Evolutionary conservation across 805 yeast genomes (phyloP).

Genomic region (Naumovozyma castellii): DNA sequence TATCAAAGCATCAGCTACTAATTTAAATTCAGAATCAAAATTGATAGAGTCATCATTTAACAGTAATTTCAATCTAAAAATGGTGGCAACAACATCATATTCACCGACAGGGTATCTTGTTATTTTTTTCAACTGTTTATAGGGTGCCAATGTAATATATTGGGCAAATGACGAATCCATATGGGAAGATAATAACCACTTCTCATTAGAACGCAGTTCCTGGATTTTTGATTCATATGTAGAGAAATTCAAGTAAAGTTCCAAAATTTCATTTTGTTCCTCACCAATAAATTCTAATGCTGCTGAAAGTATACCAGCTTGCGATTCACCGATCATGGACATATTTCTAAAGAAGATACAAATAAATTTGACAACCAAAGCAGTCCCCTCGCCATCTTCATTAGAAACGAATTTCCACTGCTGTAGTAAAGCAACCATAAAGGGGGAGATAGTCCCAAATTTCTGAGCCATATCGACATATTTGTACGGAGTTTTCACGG

Average conservation of each 20-base stretch:
- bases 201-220: slow-evolving; percentile 7
- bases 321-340: slow-evolving; percentile 52
- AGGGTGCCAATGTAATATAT: slow-evolving; percentile 27
- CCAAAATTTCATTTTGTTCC: slow-evolving; percentile 5
- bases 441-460: slow-evolving; percentile 41
- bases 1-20: slow-evolving; percentile 31
- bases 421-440: slow-evolving; percentile 50
- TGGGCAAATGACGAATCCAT: slow-evolving; percentile 29
- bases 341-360: slow-evolving; percentile 38
- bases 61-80: slow-evolving; percentile 32
- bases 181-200: slow-evolving; percentile 11
- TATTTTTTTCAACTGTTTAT: slow-evolving; percentile 19
- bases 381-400: slow-evolving; percentile 8
- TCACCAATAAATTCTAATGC: slow-evolving; percentile 5
- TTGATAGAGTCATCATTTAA: slow-evolving; percentile 18
- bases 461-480: slow-evolving; percentile 53
- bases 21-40: slow-evolving; percentile 16
- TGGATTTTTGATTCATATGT: slow-evolving; percentile 10
- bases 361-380: slow-evolving; percentile 40
- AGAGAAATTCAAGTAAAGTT: slow-evolving; percentile 15
- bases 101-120: slow-evolving; percentile 36
- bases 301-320: slow-evolving; percentile 10
- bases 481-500: slow-evolving; percentile 70
- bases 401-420: slow-evolving; percentile 52
- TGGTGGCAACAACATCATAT: slow-evolving; percentile 40